Percentiles rank a stretch among this genome's conserved stretches.
Evolutionary conservation across 768 basidiomycete genomes (phyloP).

Genomic region (Mycena crocata): DNA sequence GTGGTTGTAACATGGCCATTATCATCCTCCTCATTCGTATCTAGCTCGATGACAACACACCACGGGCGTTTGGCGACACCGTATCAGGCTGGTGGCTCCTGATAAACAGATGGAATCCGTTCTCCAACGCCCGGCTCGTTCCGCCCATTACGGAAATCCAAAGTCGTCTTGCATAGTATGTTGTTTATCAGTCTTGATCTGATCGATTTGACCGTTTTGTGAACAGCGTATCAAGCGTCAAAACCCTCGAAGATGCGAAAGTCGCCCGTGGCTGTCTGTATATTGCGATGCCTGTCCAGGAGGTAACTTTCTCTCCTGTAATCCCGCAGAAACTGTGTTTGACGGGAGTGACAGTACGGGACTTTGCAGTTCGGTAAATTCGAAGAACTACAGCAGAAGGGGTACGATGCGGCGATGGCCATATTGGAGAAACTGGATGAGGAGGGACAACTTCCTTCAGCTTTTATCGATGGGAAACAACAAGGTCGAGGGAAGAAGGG

Average conservation of each 20-base stretch:
- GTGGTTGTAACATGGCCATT: slow-evolving; percentile 38
- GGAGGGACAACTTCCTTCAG: slow-evolving; percentile 85
- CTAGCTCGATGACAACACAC: slow-evolving; percentile 94
- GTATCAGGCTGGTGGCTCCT: slow-evolving; percentile 97
- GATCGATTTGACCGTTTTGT: background rate
- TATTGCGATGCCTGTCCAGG: slow-evolving; percentile 94
- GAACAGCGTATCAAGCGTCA: slow-evolving; percentile 91
- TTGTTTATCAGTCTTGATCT: slow-evolving; percentile 46
- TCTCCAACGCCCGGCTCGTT: slow-evolving; percentile 78
- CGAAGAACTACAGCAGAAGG: slow-evolving; percentile 87
- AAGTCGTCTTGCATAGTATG: slow-evolving; percentile 94
- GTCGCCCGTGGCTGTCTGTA: slow-evolving; percentile 89
- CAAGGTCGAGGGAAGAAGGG: slow-evolving; percentile 70
- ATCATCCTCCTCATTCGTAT: background rate
- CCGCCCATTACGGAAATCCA: slow-evolving; percentile 95
- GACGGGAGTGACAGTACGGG: slow-evolving; percentile 66
- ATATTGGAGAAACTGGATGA: slow-evolving; percentile 83
- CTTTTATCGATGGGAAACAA: slow-evolving; percentile 70
- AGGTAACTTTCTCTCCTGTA: slow-evolving; percentile 55
- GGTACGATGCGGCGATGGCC: slow-evolving; percentile 78
- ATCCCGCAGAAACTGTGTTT: background rate
- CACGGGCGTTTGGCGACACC: slow-evolving; percentile 93
- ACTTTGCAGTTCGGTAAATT: slow-evolving; percentile 92
- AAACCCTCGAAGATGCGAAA: slow-evolving; percentile 96
- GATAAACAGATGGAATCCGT: slow-evolving; percentile 93